These are phyloP conservation scores for Russula virescens DNA, from an alignment of 768 basidiomycete genomes.

Conservation along the genomic window DNA sequence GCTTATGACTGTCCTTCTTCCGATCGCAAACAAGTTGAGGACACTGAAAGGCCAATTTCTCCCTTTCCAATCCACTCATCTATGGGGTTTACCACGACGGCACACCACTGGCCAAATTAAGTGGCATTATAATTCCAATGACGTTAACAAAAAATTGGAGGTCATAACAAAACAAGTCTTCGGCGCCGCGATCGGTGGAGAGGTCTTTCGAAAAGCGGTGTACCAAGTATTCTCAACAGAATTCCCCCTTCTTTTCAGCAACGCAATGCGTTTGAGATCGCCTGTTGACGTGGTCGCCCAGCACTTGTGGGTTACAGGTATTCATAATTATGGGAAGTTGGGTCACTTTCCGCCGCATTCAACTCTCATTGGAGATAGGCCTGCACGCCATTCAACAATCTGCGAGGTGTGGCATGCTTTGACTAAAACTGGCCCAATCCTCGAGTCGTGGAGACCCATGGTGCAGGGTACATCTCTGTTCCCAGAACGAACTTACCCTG, in stretches of 20 bases:
- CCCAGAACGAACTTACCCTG: no score
- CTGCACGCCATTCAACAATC: neutral
- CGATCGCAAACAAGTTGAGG: neutral
- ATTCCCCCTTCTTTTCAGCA: neutral
- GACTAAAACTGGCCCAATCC: no score
- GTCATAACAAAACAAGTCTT: neutral
- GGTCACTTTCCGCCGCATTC: neutral
- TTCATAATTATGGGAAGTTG: neutral
- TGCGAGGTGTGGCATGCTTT: no score
- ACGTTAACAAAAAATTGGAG: neutral
- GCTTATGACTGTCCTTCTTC: neutral
- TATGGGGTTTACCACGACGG: neutral
- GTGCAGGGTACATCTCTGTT: no score
- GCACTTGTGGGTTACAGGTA: neutral
- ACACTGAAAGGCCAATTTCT: neutral
- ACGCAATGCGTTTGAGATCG: neutral
- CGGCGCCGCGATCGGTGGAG: neutral
- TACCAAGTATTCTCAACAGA: neutral
- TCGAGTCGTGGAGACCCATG: no score
- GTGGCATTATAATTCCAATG: neutral
- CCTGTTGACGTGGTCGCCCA: neutral
- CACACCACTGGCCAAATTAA: neutral
- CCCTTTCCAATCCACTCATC: neutral
- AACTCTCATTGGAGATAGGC: neutral
- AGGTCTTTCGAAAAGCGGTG: neutral